These are phyloP conservation scores for Tolypocladium ophioglossoides DNA, from an alignment of 2,329 filamentous ascomycete species.

Conservation along the genomic window DNA sequence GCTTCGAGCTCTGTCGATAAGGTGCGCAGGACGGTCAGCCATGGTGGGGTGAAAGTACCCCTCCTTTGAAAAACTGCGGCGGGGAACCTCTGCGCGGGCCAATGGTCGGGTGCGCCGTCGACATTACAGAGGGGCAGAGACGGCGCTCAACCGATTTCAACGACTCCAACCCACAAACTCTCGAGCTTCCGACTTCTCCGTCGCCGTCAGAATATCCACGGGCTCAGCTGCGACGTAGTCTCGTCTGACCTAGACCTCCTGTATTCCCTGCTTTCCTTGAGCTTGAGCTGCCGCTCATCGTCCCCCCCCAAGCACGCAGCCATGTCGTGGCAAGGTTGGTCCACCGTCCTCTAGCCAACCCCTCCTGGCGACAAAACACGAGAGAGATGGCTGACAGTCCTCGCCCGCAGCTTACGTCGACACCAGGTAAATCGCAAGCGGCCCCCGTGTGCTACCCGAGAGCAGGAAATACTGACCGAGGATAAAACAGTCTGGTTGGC, in stretches of 20 bases:
- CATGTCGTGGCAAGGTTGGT: slow-evolving; percentile 68
- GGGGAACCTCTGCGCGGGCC: slow-evolving; percentile 5
- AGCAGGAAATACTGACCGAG: slow-evolving; percentile 8
- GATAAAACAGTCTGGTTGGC: slow-evolving; percentile 57
- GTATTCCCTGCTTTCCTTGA: neutral
- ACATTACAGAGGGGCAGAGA: neutral
- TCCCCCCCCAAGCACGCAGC: slow-evolving; percentile 15
- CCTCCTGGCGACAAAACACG: slow-evolving; percentile 10
- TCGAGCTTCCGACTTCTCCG: neutral
- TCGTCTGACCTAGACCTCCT: neutral
- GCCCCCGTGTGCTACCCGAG: neutral
- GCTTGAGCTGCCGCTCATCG: slow-evolving; percentile 1
- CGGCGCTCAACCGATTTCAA: slow-evolving; percentile 1
- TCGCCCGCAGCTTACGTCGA: slow-evolving; percentile 36
- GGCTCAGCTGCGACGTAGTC: neutral
- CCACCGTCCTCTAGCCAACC: slow-evolving; percentile 15
- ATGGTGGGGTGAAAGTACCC: slow-evolving; percentile 8
- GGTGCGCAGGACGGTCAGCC: neutral
- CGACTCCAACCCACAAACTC: neutral
- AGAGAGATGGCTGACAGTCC: slow-evolving; percentile 5
- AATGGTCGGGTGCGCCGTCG: neutral
- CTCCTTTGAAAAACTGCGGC: slow-evolving; percentile 6
- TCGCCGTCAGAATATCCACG: neutral
- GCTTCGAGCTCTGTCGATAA: neutral
- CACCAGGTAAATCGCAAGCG: slow-evolving; percentile 29